A percentile compares a stretch with the other conserved stretches of the same genome.
These are phyloP conservation scores for Roridomyces roridus DNA, from an alignment of 768 basidiomycete species.

Conservation along the genomic window DNA sequence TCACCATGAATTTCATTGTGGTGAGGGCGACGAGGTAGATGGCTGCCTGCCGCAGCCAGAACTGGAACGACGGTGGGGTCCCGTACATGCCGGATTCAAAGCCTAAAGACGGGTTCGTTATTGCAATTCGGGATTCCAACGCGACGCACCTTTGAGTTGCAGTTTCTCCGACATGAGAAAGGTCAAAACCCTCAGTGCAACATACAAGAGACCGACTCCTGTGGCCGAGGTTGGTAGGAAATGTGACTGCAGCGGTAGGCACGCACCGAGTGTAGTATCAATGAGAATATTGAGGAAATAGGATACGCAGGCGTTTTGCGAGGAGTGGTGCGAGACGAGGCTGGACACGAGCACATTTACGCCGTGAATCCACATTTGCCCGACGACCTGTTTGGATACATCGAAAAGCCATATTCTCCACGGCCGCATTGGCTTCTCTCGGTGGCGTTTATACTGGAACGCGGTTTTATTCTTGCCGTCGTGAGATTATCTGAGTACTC, in stretches of 20 bases:
- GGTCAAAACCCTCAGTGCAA: slow-evolving; percentile 69
- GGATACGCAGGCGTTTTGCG: slow-evolving; percentile 86
- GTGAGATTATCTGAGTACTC: too few species aligned
- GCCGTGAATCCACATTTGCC: slow-evolving; percentile 82
- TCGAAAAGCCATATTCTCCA: slow-evolving; percentile 98
- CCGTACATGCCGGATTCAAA: slow-evolving; percentile 92
- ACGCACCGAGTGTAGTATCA: slow-evolving; percentile 86
- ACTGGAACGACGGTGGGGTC: slow-evolving; percentile 73
- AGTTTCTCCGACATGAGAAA: slow-evolving; percentile 68
- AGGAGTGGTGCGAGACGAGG: slow-evolving; percentile 69
- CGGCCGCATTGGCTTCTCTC: slow-evolving; percentile 83
- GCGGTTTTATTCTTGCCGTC: too few species aligned
- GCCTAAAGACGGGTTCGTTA: slow-evolving; percentile 29
- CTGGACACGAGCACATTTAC: slow-evolving; percentile 82
- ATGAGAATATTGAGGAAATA: slow-evolving; percentile 94
- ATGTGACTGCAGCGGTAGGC: not conserved
- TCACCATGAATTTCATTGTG: slow-evolving; percentile 91
- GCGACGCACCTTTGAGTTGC: slow-evolving; percentile 53
- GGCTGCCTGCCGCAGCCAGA: slow-evolving; percentile 79
- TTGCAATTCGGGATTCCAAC: too few species aligned
- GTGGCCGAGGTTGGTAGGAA: slow-evolving; percentile 11
- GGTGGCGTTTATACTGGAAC: slow-evolving; percentile 72
- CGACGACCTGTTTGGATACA: slow-evolving; percentile 90
- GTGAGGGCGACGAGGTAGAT: slow-evolving; percentile 84
- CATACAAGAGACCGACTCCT: slow-evolving; percentile 88